Base-by-base conservation (phyloP, 2,329 filamentous ascomycete species). In the Acrocalymma vagum region DNA sequence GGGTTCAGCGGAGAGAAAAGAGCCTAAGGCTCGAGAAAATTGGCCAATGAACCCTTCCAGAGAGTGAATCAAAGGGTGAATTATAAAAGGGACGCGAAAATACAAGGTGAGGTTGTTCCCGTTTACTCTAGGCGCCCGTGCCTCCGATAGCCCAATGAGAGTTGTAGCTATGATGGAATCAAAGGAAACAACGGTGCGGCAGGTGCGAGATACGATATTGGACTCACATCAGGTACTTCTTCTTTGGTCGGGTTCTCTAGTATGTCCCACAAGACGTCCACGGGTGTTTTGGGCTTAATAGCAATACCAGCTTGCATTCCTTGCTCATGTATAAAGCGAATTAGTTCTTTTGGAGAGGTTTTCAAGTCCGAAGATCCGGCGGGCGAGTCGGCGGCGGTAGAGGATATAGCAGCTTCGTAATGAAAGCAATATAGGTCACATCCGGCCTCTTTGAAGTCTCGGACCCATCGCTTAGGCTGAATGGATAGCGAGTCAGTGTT, bases 401-500 rank as follows among this genome's bases (percentile, higher is more conserved):
- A 95, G 55, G 77, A 73, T 32, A 94, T 82, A 51, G 94, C 94
- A 17, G 94, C 94, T 76, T 99, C 94, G 74, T 97, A 97, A 79
- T 99, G 94, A 79, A 99, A 99, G 79, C 94, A 97, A 79, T 99
- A 99, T n/a, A 99, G 81, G 72, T 99, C 91, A 73, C 92, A 96
- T 38, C 94, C 94, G 45, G 91, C 94, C 37, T 88, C 85, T 71
- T 94, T 85, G 78, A 99, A 97, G 49, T 95, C 90, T 66, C 88
- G 89, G 61, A 96, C 92, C 94, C 94, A 99, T 80, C 91, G 92
- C 79, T 97, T 95, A 56, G 94, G 94, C 92, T 94, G 56, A 27
- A 38, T 16, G 33, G 7, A 20, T 13, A 54, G 24, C 37, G 16
- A 22, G 51, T 53, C 52, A 54, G 51, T 48, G 11, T 36, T 42